phyloP scores from a whole-genome alignment of 139 green algal genomes.

The Coelastrella sp. region DNA sequence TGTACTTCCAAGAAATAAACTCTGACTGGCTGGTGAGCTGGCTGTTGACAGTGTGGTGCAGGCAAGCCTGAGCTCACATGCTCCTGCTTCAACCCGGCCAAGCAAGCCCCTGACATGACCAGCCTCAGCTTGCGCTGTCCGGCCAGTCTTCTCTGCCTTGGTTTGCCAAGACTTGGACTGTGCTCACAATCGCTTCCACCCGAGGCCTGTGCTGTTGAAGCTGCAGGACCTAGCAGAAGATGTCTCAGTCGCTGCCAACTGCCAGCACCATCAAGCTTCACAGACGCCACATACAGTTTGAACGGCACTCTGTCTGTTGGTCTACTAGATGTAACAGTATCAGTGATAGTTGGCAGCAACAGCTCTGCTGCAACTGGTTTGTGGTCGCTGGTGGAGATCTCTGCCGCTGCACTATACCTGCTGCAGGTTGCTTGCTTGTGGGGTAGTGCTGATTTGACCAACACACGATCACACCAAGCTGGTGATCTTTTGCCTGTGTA shows the following conservation, averaged over 20 bases:
- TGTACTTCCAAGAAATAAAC: too few species aligned
- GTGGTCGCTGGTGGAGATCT: constrained; percentile 75
- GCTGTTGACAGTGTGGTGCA: neutral
- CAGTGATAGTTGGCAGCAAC: constrained; percentile 43
- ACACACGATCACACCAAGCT: constrained; percentile 81
- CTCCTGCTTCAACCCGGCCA: neutral
- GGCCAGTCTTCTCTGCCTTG: neutral
- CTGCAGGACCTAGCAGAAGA: neutral
- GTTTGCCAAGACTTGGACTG: neutral
- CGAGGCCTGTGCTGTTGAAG: neutral
- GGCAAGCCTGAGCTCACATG: constrained; percentile 10
- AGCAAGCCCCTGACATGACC: constrained; percentile 30
- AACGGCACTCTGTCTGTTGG: neutral
- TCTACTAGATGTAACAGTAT: constrained; percentile 25
- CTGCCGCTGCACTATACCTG: constrained; percentile 64
- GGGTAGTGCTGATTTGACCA: constrained; percentile 69
- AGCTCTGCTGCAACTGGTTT: constrained; percentile 76
- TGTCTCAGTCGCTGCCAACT: neutral
- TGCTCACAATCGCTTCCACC: neutral
- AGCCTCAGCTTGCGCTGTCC: constrained; percentile 14
- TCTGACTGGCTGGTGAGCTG: too few species aligned
- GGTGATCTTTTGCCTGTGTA: constrained; percentile 73
- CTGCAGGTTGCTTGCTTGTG: constrained; percentile 49
- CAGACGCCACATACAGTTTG: constrained; percentile 10
- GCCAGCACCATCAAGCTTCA: neutral